A percentile compares a stretch with the other conserved stretches of the same genome.
phyloP scores from a whole-genome alignment of 768 basidiomycete species.

The Megacollybia marginata region DNA sequence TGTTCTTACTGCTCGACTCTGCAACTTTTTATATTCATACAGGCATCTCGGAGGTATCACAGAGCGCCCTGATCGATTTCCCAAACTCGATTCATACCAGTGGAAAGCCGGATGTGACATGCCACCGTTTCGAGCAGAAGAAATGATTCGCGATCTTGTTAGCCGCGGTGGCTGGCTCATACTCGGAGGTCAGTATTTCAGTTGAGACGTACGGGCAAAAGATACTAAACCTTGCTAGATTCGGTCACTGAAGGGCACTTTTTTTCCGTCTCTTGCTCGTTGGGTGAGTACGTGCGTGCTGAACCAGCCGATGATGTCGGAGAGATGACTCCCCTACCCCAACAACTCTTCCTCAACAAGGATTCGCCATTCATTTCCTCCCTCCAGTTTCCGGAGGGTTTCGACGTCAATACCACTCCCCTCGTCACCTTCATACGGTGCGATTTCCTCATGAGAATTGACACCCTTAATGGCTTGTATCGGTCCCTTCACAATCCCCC shows the following conservation, averaged over 20 bases:
- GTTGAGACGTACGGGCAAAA: not conserved
- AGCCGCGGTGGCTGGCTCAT: conserved; percentile 68
- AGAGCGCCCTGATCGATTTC: conserved; percentile 45
- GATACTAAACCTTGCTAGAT: conserved; percentile 26
- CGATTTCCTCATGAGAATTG: conserved; percentile 46
- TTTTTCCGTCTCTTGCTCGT: conserved; percentile 61
- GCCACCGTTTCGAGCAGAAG: conserved; percentile 30
- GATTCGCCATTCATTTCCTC: conserved; percentile 38
- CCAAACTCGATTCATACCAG: conserved; percentile 39
- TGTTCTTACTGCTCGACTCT: not conserved
- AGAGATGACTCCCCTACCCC: conserved; percentile 48
- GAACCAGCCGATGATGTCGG: conserved; percentile 53
- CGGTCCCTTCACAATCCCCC: conserved; percentile 21
- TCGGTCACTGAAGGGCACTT: conserved; percentile 70
- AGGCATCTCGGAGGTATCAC: conserved; percentile 43
- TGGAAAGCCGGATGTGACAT: conserved; percentile 51
- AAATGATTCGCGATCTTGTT: conserved; percentile 49
- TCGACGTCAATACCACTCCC: conserved; percentile 50
- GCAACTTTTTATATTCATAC: not conserved
- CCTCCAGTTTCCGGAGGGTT: conserved; percentile 40
- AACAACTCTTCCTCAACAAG: conserved; percentile 55
- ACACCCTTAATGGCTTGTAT: conserved; percentile 43
- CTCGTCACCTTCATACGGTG: conserved; percentile 60
- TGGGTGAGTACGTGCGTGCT: conserved; percentile 61
- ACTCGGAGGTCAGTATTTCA: conserved; percentile 42